Conservation (phyloP, 1,284 basidiomycete genomes). For the Rhodotorula sp. region DNA sequence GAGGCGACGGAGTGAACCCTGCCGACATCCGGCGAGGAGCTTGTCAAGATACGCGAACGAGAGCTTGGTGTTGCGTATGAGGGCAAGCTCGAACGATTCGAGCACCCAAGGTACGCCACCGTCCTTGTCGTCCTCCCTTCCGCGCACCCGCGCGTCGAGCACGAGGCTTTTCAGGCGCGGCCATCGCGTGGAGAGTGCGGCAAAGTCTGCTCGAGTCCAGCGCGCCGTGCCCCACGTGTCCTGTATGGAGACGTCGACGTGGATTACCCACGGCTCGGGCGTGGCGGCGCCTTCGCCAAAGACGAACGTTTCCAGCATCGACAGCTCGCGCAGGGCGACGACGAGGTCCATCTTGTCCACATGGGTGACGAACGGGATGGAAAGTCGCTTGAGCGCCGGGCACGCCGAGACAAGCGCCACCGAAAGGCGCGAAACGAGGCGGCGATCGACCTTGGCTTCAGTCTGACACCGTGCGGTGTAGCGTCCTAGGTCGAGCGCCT, state of each 20-base stretch:
- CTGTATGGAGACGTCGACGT: conserved; percentile 21
- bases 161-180: not conserved
- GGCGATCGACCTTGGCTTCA: conserved; percentile 8
- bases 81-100: conserved; percentile 16
- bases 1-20: not conserved
- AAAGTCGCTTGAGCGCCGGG: not conserved
- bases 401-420: conserved; percentile 6
- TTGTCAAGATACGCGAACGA: conserved; percentile 10
- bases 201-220: conserved; percentile 10
- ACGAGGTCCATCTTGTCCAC: conserved; percentile 21
- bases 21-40: not conserved
- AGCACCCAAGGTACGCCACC: conserved; percentile 2
- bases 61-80: conserved; percentile 9
- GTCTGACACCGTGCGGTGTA: conserved; percentile 12
- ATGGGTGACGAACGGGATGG: conserved; percentile 21
- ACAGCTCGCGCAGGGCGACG: not conserved
- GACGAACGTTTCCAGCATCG: not conserved
- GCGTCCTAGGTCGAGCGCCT: conserved; percentile 6
- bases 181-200: conserved; percentile 5
- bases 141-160: not conserved
- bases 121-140: not conserved
- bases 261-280: conserved; percentile 29
- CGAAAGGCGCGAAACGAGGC: conserved; percentile 4
- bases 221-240: conserved; percentile 22
- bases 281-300: conserved; percentile 8